Evolutionary conservation across 2,329 filamentous ascomycete genomes (phyloP).

Genomic region (Neonectria sp.): DNA sequence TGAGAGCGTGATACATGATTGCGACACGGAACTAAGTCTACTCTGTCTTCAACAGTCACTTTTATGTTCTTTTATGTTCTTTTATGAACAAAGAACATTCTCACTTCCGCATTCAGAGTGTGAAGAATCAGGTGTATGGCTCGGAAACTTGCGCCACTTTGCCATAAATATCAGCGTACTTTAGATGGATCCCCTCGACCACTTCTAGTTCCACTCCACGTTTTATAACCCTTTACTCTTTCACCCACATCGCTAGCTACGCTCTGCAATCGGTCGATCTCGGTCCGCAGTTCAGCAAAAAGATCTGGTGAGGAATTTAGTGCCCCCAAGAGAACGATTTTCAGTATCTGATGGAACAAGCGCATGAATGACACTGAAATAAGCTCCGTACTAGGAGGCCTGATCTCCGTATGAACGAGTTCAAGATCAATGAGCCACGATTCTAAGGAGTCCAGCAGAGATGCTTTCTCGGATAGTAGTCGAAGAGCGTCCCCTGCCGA

Average conservation of each 20-base stretch:
- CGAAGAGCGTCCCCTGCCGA: slow-evolving; percentile 41
- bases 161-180: slow-evolving; percentile 8
- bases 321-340: slow-evolving; percentile 52
- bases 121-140: neutral
- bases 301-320: slow-evolving; percentile 49
- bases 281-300: slow-evolving; percentile 46
- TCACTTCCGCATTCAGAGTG: slow-evolving; percentile 2
- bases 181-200: neutral
- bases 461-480: slow-evolving; percentile 50
- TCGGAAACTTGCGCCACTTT: slow-evolving; percentile 1
- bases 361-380: slow-evolving; percentile 54
- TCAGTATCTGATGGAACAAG: slow-evolving; percentile 53
- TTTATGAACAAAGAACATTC: neutral
- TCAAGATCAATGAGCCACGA: slow-evolving; percentile 53
- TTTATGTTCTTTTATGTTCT: neutral
- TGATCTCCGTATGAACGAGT: slow-evolving; percentile 34
- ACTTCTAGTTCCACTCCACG: neutral
- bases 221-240: slow-evolving; percentile 51
- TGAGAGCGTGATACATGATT: neutral
- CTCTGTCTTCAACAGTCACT: neutral
- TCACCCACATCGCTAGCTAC: slow-evolving; percentile 49
- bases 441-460: slow-evolving; percentile 50
- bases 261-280: slow-evolving; percentile 51
- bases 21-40: neutral
- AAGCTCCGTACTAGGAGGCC: slow-evolving; percentile 40